A percentile compares a stretch with the other conserved stretches of the same genome.
Evolutionary conservation across 2,329 filamentous ascomycete species (phyloP).

Genomic region (Aspergillus alliaceus): DNA sequence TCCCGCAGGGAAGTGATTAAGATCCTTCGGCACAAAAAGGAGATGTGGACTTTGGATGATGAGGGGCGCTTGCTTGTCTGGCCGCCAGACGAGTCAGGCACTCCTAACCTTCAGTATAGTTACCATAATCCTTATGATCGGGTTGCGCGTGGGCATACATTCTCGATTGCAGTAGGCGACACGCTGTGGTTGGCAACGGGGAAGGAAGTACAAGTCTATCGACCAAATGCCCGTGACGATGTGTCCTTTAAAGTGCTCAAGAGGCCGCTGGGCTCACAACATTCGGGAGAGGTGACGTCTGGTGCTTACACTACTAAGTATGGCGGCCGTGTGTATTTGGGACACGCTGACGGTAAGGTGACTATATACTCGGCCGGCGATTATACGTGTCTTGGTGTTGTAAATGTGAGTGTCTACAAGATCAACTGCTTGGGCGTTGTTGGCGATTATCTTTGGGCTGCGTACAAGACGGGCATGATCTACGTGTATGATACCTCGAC

Average conservation of each 20-base stretch:
- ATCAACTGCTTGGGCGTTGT: constrained; percentile 84
- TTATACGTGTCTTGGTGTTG: constrained; percentile 73
- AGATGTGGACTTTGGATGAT: constrained; percentile 94
- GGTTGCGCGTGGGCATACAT: constrained; percentile 77
- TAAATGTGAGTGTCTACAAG: constrained; percentile 91
- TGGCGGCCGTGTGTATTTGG: constrained; percentile 80
- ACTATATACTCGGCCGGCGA: constrained; percentile 83
- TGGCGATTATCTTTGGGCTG: constrained; percentile 84
- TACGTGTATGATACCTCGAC: constrained; percentile 84
- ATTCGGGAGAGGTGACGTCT: constrained; percentile 82
- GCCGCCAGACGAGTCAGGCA: constrained; percentile 72
- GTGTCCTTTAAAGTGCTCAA: constrained; percentile 73
- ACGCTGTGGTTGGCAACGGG: constrained; percentile 85
- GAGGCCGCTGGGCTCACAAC: constrained; percentile 67
- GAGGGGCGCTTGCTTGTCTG: constrained; percentile 83
- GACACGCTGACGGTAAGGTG: constrained; percentile 90
- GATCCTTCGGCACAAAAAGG: constrained; percentile 81
- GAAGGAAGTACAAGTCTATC: constrained; percentile 83
- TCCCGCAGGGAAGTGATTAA: constrained; percentile 75
- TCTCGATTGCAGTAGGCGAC: constrained; percentile 82
- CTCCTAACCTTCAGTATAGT: constrained; percentile 71
- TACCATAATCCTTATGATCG: constrained; percentile 70
- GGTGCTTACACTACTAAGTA: constrained; percentile 74
- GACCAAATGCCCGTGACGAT: constrained; percentile 67
- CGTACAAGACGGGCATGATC: constrained; percentile 89